Base-by-base conservation (phyloP, 495 filamentous ascomycete species). In the Parmelia sp. region DNA sequence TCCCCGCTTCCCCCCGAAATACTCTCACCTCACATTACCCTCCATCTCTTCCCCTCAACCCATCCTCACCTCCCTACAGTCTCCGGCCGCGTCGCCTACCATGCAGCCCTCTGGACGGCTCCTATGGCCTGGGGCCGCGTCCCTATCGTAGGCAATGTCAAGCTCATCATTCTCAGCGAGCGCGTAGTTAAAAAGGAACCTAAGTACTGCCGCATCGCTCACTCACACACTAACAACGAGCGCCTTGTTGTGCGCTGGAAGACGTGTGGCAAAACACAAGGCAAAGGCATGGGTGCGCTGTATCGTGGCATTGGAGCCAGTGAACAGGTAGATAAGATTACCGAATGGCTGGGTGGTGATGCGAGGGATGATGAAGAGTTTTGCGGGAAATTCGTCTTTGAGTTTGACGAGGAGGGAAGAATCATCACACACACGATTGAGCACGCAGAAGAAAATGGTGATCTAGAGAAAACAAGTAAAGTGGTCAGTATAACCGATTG, bases 1-100 rank as follows among this genome's bases (percentile, higher is more conserved):
- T 88, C 92, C 12, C 82, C 83, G 0, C 83, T 97, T 1, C 94
- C 94, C 3, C 85, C 86, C 56, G 85, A 90, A 53, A 89, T 98
- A 69, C 89, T 98, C 69, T 89, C 89, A 0, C 94, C 93, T 1
- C 84, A 86, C 71, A 94, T 97, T 66, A 88, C 86, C n/a, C 86
- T 98, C 35, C 89, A 96, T 74, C 89, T 97, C 62, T 98, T 98
- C 77, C 94, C 94, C 35, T 92, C 91, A 4, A 97, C 94, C 0
- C 95, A 98, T 71, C 95, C 92, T 4, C 90, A 97, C 72, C 90
- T 98, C 17, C 94, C 94, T 57, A 89, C 86, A 12, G 95, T 97
- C 58, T 87, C 90, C 9, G 94, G 94, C 51, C 84, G 90, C 37
- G 89, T 96, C 19, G 86, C 90, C 37, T 98, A 98, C 74, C 88